Evolutionary conservation across 2,329 filamentous ascomycete species (phyloP).

Genomic region (Cordyceps cateniannulata): DNA sequence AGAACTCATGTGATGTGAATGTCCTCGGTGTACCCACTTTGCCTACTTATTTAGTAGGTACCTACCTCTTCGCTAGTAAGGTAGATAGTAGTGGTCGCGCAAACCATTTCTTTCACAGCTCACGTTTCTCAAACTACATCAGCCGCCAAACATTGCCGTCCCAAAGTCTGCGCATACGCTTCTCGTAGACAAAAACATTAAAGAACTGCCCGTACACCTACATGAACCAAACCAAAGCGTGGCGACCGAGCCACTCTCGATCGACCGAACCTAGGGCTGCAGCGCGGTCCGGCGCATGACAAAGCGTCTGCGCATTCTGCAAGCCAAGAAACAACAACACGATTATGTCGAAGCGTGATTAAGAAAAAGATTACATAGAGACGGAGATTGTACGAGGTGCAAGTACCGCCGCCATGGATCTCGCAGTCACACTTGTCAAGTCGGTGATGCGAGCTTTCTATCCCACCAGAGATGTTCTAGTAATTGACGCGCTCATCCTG

Average conservation of each 20-base stretch:
- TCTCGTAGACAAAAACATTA: background rate
- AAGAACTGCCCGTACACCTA: background rate
- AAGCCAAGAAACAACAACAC: background rate
- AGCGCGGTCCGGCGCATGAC: background rate
- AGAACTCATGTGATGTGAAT: background rate
- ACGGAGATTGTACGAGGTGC: background rate
- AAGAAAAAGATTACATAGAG: background rate
- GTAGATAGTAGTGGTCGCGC: too few relatives aligned
- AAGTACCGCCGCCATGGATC: constrained; percentile 35
- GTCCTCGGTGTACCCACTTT: constrained; percentile 1
- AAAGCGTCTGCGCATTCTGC: background rate
- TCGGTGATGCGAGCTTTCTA: constrained; percentile 84
- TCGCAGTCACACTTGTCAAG: constrained; percentile 72
- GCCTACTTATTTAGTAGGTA: background rate
- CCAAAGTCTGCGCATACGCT: background rate
- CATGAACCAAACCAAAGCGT: background rate
- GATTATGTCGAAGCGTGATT: background rate
- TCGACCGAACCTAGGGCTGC: background rate
- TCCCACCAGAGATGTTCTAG: constrained; percentile 73
- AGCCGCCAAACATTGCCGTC: background rate
- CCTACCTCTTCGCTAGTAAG: too few relatives aligned
- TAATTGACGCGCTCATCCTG: constrained; percentile 79
- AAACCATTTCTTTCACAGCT: background rate
- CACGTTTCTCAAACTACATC: background rate
- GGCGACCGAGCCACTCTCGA: background rate